A percentile compares a stretch with the other conserved stretches of the same genome.
Evolutionary conservation across 345 rosid species (phyloP).

Genomic region (Camelina hispida): DNA sequence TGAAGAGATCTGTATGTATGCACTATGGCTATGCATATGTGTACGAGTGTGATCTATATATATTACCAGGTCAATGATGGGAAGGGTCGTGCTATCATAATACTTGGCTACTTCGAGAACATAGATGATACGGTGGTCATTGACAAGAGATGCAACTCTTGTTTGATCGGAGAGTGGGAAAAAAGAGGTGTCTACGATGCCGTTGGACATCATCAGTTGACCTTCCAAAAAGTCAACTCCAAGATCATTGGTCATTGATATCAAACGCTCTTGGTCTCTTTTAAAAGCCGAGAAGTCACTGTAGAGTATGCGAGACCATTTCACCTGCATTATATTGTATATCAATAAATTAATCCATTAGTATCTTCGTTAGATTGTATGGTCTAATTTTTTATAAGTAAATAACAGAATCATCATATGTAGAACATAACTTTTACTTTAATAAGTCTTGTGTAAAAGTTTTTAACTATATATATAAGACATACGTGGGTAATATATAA

Average conservation of each 20-base stretch:
- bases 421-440: too few relatives aligned
- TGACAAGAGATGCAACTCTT: conserved; percentile 59
- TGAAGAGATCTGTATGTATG: conserved; percentile 18
- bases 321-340: conserved; percentile 50
- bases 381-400: neutral
- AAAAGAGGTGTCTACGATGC: conserved; percentile 66
- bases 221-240: conserved; percentile 74
- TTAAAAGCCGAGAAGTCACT: conserved; percentile 63
- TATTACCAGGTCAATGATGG: conserved; percentile 51
- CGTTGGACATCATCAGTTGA: conserved; percentile 59
- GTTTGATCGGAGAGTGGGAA: conserved; percentile 59
- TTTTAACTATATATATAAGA: too few relatives aligned
- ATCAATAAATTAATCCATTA: neutral
- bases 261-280: conserved; percentile 66
- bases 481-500: neutral
- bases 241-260: conserved; percentile 54
- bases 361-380: neutral
- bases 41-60: neutral
- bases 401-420: neutral
- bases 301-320: conserved; percentile 80
- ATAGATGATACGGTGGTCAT: conserved; percentile 61
- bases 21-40: too few relatives aligned
- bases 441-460: too few relatives aligned
- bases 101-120: conserved; percentile 74
- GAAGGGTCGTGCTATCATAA: conserved; percentile 55